Evolutionary conservation across 163 green algal genomes (phyloP).

Genomic region (Coccomyxa subellipsoidea): DNA sequence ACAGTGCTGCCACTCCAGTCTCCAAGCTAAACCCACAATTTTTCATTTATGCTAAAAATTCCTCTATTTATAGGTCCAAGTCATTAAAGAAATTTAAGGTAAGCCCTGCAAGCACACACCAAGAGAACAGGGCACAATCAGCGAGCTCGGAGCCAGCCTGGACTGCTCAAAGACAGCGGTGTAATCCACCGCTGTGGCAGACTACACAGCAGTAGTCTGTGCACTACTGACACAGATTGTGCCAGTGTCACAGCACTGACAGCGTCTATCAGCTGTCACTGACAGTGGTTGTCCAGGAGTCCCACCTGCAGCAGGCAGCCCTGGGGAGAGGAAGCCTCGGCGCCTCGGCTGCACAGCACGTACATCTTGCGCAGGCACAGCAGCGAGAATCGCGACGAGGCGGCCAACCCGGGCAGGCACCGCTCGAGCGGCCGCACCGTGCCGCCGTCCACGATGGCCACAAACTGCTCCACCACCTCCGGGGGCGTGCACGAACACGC

Average conservation of each 20-base stretch:
- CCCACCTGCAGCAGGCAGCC: conserved; percentile 38
- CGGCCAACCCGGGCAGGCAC: conserved; percentile 24
- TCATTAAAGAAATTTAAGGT: no score
- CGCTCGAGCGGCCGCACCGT: conserved; percentile 24
- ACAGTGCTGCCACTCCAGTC: not conserved
- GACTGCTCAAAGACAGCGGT: no score
- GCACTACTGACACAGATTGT: not conserved
- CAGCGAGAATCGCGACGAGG: conserved; percentile 54
- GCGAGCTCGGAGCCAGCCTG: no score
- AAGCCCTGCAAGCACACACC: no score
- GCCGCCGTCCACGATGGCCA: conserved; percentile 59
- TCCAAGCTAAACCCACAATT: not conserved
- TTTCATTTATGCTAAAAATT: no score
- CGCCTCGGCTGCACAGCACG: conserved; percentile 64
- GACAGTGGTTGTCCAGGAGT: not conserved
- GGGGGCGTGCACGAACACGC: conserved; percentile 44
- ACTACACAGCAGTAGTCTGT: no score
- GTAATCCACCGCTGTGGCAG: no score
- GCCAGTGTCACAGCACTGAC: no score
- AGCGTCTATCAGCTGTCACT: no score
- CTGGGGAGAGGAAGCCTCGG: conserved; percentile 21
- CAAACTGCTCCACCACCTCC: conserved; percentile 47
- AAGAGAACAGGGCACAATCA: no score
- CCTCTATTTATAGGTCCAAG: no score
- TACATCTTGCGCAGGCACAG: conserved; percentile 81